Base-by-base conservation (phyloP, 148 eudicot species). In the Camellia lanceoleosa region DNA sequence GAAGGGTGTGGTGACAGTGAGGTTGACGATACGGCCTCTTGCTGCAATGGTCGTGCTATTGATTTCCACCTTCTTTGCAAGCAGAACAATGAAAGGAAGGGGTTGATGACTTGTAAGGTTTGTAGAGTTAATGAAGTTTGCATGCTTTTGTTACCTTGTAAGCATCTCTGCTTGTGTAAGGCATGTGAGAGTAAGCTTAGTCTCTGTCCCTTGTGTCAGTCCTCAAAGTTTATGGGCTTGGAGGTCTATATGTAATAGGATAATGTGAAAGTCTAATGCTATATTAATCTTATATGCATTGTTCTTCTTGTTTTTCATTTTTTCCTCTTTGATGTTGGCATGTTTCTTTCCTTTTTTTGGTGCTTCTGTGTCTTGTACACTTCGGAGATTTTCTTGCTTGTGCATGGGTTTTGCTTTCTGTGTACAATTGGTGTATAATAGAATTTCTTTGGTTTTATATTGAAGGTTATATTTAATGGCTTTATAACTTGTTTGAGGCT, bases 1-100 rank as follows among this genome's bases (percentile, higher is more conserved):
- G 94, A 91, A 89, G 94, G 94, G 74, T 91, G 88, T 80, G 94
- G 92, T 66, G 92, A 87, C 66, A 91, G 92, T 73, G 92, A 91
- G 82, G 85, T 89, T 0, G 92, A 87, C 20, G 92, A 91, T 72
- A 89, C 94, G 42, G 90, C 92, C 59, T 87, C 94, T 30, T 90
- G 91, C 84, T 87, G 90, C 85, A 87, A 89, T 83, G 94, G 87
- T 9, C 83, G 83, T 1, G 84, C 89, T 16, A 75, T 84, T 49
- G 91, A 89, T 78, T 86, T 90, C 69, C 87, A 83, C 80, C 75
- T 87, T 18, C 89, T 86, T 13, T 44, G 84, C 82, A 89, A 89
- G 80, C 86, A 88, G 77, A 80, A 74, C 65, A 79, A 73, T 52
- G 82, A 77, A 59, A 79, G 74, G 67, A 83, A 80, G 83, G 87